Evolutionary conservation across 805 yeast genomes (phyloP), one percentile per base, ranked within the genome.

Genomic region (Lipomyces kockii): DNA sequence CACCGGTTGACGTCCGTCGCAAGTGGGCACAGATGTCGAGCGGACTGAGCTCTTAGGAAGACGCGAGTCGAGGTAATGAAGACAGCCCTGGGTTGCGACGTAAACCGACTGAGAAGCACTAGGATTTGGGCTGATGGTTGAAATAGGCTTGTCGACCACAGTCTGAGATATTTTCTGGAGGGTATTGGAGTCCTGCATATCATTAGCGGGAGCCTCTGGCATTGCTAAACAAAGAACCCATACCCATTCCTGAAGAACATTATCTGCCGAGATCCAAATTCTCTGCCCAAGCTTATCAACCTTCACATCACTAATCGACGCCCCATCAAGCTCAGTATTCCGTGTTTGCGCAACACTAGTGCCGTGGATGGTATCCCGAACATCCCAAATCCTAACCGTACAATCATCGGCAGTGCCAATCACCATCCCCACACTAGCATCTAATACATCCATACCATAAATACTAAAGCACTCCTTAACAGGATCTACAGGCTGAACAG

Each of bases 201-300:
- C 20, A 20, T 35, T 34, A 46, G 51, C n/a, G 7, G 20, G 20
- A 1, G 25, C 14, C 34, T 12, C 17, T 60, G 1, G 34, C 17
- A n/a, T n/a, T n/a, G 8, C 32, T 7, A 35, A 9, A 32, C n/a
- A 49, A 7, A 14, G 32, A 2, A 8, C 3, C n/a, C 58, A 22
- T 53, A 61, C 70, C 69, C 71, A 69, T 62, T 63, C 68, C 37
- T 69, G 70, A 46, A 69, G 59, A 20, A 63, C 52, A 29, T 64
- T 58, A 43, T 56, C 64, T 7, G 66, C 68, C 7, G 71, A 29
- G 20, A 69, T 57, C 72, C 72, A 69, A 17, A 66, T 14, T n/a
- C 51, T 20, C 20, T 34, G 8, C 1, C 27, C 58, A 9, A 17
- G 46, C 12, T 25, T 25, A 27, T 66, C 69, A n/a, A 63, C 62